Conservation (phyloP, 2,329 filamentous ascomycete species). For the Ramularia endophylla region DNA sequence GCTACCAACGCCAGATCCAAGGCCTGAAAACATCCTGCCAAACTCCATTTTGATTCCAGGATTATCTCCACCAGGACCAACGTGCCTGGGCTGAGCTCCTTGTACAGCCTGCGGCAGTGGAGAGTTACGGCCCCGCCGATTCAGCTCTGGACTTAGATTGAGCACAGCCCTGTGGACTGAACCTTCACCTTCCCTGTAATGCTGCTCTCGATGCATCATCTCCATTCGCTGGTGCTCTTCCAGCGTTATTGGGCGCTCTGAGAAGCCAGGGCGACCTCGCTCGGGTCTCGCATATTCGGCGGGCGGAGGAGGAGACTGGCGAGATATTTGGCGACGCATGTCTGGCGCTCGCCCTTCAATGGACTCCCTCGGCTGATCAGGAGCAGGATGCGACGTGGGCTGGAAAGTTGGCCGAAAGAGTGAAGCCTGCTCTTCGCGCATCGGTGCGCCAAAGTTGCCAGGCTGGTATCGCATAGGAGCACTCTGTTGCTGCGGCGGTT, state of each 20-base stretch:
- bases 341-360: conserved; percentile 25
- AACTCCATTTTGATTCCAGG: conserved; percentile 93
- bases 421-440: conserved; percentile 28
- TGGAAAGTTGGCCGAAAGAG: conserved; percentile 26
- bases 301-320: conserved; percentile 21
- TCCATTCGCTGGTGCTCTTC: conserved; percentile 41
- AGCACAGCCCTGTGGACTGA: conserved; percentile 58
- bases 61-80: conserved; percentile 68
- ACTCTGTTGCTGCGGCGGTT: neutral
- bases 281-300: conserved; percentile 18
- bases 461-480: conserved; percentile 17
- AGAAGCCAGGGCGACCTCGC: conserved; percentile 22
- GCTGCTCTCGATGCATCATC: conserved; percentile 44
- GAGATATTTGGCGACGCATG: conserved; percentile 23
- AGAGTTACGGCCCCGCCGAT: conserved; percentile 76
- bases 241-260: conserved; percentile 34
- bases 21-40: conserved; percentile 91
- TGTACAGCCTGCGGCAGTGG: conserved; percentile 91
- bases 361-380: conserved; percentile 26
- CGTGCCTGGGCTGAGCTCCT: conserved; percentile 75
- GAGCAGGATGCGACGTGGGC: conserved; percentile 18
- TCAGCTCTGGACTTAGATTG: conserved; percentile 65
- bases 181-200: conserved; percentile 32
- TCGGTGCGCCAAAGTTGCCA: conserved; percentile 21
- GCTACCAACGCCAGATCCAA: conserved; percentile 63